Evolutionary conservation across 441 rosid species (phyloP), one percentile per base, ranked within the genome.

Genomic region (Gossypium davidsonii): DNA sequence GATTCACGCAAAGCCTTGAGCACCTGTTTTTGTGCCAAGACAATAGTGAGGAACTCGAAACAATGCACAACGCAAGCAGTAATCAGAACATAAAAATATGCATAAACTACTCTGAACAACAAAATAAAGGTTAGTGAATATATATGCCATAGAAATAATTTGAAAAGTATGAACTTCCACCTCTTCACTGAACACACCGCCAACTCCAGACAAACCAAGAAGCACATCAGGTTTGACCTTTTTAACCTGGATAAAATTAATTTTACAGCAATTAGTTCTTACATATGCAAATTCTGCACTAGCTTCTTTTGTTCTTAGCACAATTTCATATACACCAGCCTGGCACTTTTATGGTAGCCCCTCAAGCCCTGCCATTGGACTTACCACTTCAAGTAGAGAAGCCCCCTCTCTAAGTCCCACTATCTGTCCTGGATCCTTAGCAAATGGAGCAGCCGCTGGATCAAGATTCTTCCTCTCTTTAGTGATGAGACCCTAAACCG

Each of bases 191-290:
- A 95, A 95, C 85, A 92, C 76, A 46, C 99, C 97, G 71, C 98
- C 98, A 77, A 95, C 99, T 81, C 99, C 99, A 82, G 99, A 95
- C 80, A 95, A 82, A 83, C 99, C 99, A 81, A 95, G 97, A 82
- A 95, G 96, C 78, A 91, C 99, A 78, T 90, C 91, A 34, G 99
- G 99, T 82, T 83, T 93, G 79, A 91, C 84, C 84, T 81, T 89
- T 82, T 80, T 93, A 71, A 95, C 96, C 99, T 95, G 91, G 79
- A 78, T 26, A 51, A 11, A 81, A 42, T 31, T 59, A 23, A 74
- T 37, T 26, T 64, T 66, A 67, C 73, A 72, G 71, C 20, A 73
- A 80, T 74, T 15, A 59, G 66, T 49, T 73, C 68, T 64, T 59
- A 48, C n/a, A 65, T 12, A 6, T 12, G 21, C 70, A 23, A 66